A percentile compares a stretch with the other conserved stretches of the same genome.
Evolutionary conservation across 441 rosid species (phyloP).

Genomic region (Breynia disticha): DNA sequence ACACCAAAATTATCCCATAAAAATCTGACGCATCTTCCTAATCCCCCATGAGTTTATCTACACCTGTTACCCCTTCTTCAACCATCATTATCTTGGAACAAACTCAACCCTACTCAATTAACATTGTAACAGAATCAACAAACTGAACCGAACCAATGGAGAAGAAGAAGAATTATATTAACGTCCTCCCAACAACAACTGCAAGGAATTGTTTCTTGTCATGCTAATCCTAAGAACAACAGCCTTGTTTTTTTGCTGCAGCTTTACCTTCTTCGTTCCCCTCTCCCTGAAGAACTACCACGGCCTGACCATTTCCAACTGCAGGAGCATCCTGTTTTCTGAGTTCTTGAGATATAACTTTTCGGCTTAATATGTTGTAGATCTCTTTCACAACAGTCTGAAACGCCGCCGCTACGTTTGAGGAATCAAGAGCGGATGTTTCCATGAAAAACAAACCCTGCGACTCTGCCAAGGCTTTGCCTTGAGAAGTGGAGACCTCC

Average conservation of each 20-base stretch:
- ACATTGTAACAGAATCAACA: constrained; percentile 16
- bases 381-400: constrained; percentile 84
- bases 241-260: constrained; percentile 38
- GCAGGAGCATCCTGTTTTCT: constrained; percentile 53
- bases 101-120: constrained; percentile 6
- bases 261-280: constrained; percentile 17
- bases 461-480: constrained; percentile 71
- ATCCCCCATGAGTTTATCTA: constrained; percentile 13
- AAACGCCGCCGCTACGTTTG: constrained; percentile 73
- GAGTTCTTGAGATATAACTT: constrained; percentile 73
- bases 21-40: no score
- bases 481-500: constrained; percentile 66
- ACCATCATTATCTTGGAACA: constrained; percentile 12
- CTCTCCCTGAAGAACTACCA: constrained; percentile 44
- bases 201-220: neutral
- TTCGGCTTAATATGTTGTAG: constrained; percentile 74
- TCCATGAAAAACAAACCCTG: constrained; percentile 90
- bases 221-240: constrained; percentile 36
- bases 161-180: constrained; percentile 11
- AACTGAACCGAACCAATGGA: constrained; percentile 17
- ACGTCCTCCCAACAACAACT: constrained; percentile 1
- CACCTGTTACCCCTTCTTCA: constrained; percentile 21
- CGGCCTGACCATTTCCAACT: constrained; percentile 55
- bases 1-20: no score
- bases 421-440: constrained; percentile 84